Evolutionary conservation across 2,329 filamentous ascomycete species (phyloP), one percentile per base, ranked within the genome.

Genomic region (Camillea tinctor): DNA sequence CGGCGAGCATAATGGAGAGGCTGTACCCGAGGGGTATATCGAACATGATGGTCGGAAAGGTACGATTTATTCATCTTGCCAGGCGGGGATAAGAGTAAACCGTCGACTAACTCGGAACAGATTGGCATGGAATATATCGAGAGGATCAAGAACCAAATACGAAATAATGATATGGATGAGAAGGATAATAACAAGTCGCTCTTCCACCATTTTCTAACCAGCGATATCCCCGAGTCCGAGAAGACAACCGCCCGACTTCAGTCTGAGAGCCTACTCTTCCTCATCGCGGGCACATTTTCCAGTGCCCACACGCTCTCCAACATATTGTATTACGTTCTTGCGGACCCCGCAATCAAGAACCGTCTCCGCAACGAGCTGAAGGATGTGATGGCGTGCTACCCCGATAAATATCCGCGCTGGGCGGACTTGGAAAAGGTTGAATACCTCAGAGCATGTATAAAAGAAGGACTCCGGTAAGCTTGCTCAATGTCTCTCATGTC

Each of bases 141-240:
- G 22, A 49, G 51, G 21, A 56, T 56, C 40, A 56, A 49, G 30
- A 24, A 17, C 9, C 50, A 58, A 21, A 23, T 58, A 11, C 17
- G 17, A 48, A 36, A 51, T 17, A 30, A 54, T 7, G 13, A 13
- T 3, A 26, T 23, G 20, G 40, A 50, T 4, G 26, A 22, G 26
- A 50, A 54, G 22, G n/a, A 54, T 11, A 2, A 8, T 13, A 15
- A 22, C 22, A 22, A 23, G n/a, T 59, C 60, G 13, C 36, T 57
- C 19, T 62, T 62, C 52, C 54, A 62, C 17, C 55, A 58, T 24
- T 30, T 62, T 24, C 55, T 62, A 13, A 19, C 36, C 6, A 62
- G 58, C 20, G 60, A 62, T 51, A 50, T 62, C 2, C 57, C 58
- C 19, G 57, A 60, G 6, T 23, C 51, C 1, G 60, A 60, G 49